A percentile compares a stretch with the other conserved stretches of the same genome.
Conservation (phyloP, 345 rosid species). For the Arabidopsis thaliana region DNA sequence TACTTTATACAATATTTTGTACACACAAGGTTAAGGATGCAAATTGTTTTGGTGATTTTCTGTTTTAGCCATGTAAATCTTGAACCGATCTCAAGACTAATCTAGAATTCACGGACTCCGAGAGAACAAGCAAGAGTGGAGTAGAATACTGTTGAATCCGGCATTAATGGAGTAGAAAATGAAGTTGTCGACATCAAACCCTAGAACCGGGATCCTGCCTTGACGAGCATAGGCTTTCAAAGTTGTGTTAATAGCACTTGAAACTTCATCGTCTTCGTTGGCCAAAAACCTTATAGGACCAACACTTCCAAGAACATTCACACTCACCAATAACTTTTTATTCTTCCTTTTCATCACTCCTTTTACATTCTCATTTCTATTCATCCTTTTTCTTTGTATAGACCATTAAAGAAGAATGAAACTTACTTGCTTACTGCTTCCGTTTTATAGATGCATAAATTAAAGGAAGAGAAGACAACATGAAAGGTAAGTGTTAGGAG, state of each 20-base stretch:
- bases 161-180: conserved; percentile 52
- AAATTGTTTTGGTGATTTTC: background rate
- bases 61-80: background rate
- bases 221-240: conserved; percentile 78
- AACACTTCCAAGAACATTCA: conserved; percentile 78
- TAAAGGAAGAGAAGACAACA: background rate
- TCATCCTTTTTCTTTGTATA: conserved; percentile 19
- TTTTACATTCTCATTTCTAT: background rate
- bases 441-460: conserved; percentile 23
- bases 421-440: background rate
- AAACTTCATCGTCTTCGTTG: conserved; percentile 59
- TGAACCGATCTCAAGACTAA: background rate
- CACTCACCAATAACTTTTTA: conserved; percentile 56
- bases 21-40: background rate
- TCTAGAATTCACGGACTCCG: background rate
- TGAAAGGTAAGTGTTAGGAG: conserved; percentile 29
- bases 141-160: conserved; percentile 50
- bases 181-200: conserved; percentile 58
- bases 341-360: conserved; percentile 46
- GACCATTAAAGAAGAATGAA: background rate
- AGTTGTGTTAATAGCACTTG: conserved; percentile 62
- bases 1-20: background rate
- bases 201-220: conserved; percentile 81
- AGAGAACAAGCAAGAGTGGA: background rate
- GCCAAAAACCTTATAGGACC: conserved; percentile 78